Base-by-base conservation (phyloP, 352 stramenopile species). In the Pythium myriotylum region DNA sequence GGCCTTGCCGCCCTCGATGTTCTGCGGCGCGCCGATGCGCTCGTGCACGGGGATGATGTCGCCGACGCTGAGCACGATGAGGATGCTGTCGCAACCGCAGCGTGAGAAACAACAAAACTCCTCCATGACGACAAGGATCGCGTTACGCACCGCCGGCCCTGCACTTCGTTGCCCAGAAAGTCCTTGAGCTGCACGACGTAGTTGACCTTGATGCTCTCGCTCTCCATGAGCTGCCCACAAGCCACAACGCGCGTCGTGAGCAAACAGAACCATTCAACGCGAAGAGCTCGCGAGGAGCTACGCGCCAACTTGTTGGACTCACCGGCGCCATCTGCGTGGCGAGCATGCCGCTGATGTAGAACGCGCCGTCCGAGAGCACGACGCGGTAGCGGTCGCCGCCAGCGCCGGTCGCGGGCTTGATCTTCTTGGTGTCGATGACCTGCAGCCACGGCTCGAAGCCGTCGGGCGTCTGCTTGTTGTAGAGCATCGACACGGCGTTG, bases 341-440 rank as follows among this genome's bases (percentile, higher is more conserved):
- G 20, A 95, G 73, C 86, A 95, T 95, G 53, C 86, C 86, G 62
- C 86, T 95, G 59, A 95, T 92, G 69, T 88, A 95, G 33, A 70
- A 84, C 19, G 72, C 67, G 33, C 86, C 86, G 22, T 95, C 86
- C 40, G 86, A 95, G 39, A 95, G 72, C 61, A 95, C 78, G 51
- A 95, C 79, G 24, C 83, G 79, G 72, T 94, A 95, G 63, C 86
- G 76, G 60, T 95, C 84, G 40, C 80, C 82, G 43, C 83, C 83
- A 12, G 76, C 65, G 56, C 86, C 84, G 35, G 76, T 93, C 29
- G 77, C 76, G 1, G 86, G 86, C 42, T 91, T 90, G 70, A 95
- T 95, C 76, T 92, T 92, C 74, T 92, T 92, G 27, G 80, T 91
- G 68, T 95, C 84, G 51, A 95, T 95, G 47, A 95, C 72, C 72